A percentile compares a stretch with the other conserved stretches of the same genome.
These are phyloP conservation scores for Elasticomyces elasticus DNA, from an alignment of 495 filamentous ascomycete species.

Conservation along the genomic window DNA sequence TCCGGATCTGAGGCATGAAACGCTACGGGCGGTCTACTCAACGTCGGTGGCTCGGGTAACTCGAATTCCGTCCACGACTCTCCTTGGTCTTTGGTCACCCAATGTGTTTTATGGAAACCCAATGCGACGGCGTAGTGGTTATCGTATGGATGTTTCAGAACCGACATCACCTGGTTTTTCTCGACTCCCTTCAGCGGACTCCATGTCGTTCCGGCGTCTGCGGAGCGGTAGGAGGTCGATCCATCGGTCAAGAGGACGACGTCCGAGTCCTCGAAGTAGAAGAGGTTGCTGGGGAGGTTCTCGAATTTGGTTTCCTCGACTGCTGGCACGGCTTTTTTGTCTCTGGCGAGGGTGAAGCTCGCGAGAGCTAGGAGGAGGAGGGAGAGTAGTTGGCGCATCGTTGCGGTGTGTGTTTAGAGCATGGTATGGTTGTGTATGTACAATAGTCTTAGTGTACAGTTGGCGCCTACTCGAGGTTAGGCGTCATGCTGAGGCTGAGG, in stretches of 20 bases:
- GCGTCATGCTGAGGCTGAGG: too few species aligned
- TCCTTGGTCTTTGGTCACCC: constrained; percentile 69
- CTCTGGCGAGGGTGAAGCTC: constrained; percentile 26
- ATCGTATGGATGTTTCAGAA: constrained; percentile 69
- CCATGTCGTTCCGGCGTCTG: constrained; percentile 72
- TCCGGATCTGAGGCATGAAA: constrained; percentile 76
- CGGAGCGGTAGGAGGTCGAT: constrained; percentile 55
- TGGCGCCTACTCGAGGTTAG: too few species aligned
- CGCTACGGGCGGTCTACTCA: constrained; percentile 40
- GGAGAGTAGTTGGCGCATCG: background rate
- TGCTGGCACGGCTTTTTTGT: constrained; percentile 41
- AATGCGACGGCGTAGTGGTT: constrained; percentile 67
- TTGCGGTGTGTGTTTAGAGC: too few species aligned
- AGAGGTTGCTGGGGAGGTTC: constrained; percentile 49
- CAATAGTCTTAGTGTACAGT: too few species aligned
- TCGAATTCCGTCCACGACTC: constrained; percentile 68
- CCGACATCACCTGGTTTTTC: constrained; percentile 46
- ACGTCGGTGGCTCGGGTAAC: constrained; percentile 41
- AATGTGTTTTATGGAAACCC: constrained; percentile 56
- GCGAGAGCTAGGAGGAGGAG: background rate
- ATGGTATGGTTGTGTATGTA: too few species aligned
- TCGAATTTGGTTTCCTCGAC: constrained; percentile 50
- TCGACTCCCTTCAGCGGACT: constrained; percentile 51
- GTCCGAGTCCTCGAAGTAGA: constrained; percentile 83
- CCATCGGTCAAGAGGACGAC: constrained; percentile 57